Percentiles rank a stretch among this genome's conserved stretches.
These are phyloP conservation scores for Yamadazyma triangularis DNA, from an alignment of 1,139 yeast genomes.

Conservation along the genomic window DNA sequence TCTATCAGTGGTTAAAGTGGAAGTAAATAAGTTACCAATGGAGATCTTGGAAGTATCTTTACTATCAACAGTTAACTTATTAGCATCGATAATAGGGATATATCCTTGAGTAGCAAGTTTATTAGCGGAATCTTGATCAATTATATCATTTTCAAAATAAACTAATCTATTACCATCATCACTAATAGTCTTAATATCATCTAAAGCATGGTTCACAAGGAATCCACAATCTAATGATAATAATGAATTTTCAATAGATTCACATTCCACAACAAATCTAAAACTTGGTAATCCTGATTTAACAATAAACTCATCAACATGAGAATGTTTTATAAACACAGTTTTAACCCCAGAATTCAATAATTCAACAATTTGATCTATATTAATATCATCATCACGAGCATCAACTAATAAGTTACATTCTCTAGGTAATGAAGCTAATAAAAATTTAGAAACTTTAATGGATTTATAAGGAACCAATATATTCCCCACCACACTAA, in stretches of 20 bases:
- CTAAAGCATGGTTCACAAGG: slow-evolving; percentile 16
- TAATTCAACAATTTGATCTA: slow-evolving; percentile 47
- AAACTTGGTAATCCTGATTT: slow-evolving; percentile 58
- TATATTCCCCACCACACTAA: slow-evolving; percentile 37
- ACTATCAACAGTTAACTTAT: slow-evolving; percentile 39
- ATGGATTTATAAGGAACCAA: slow-evolving; percentile 29
- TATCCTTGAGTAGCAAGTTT: slow-evolving; percentile 34
- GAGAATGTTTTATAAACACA: slow-evolving; percentile 39
- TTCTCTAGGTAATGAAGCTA: slow-evolving; percentile 29
- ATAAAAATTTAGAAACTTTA: slow-evolving; percentile 30
- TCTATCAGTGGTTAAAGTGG: slow-evolving; percentile 72
- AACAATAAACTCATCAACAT: slow-evolving; percentile 28
- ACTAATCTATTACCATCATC: slow-evolving; percentile 42
- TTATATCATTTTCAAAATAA: slow-evolving; percentile 21
- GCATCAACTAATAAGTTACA: slow-evolving; percentile 35
- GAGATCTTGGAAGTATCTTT: slow-evolving; percentile 30
- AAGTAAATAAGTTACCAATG: slow-evolving; percentile 49
- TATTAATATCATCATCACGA: slow-evolving; percentile 14
- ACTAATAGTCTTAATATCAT: slow-evolving; percentile 15
- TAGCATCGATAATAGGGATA: slow-evolving; percentile 43
- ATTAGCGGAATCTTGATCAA: slow-evolving; percentile 23
- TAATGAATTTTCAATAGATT: slow-evolving; percentile 9
- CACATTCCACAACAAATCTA: slow-evolving; percentile 45
- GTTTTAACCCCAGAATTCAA: slow-evolving; percentile 65
- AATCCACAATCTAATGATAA: slow-evolving; percentile 19